A percentile compares a stretch with the other conserved stretches of the same genome.
phyloP scores from a whole-genome alignment of 352 stramenopile genomes.

The Phytophthora pinifolia region DNA sequence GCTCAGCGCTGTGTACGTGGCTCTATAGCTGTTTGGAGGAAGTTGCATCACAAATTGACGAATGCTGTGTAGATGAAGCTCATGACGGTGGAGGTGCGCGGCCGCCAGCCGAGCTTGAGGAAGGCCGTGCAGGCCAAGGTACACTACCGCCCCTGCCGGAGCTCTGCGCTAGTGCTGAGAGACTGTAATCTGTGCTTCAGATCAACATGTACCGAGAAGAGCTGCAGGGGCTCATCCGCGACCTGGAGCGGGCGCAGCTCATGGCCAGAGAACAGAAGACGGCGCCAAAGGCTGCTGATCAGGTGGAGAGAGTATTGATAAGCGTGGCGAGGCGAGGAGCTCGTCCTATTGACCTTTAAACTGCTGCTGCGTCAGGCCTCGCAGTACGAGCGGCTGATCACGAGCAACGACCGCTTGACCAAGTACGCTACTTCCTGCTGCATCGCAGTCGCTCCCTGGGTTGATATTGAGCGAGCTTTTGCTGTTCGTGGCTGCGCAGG shows the following conservation, averaged over 20 bases:
- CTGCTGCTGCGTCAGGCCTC: conserved; percentile 33
- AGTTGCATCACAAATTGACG: not conserved
- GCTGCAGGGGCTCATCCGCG: conserved; percentile 61
- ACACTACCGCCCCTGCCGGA: not conserved
- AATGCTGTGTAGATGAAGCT: conserved; percentile 60
- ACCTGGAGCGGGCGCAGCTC: conserved; percentile 70
- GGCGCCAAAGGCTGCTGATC: conserved; percentile 22
- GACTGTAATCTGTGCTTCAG: conserved; percentile 32
- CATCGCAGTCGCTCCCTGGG: not conserved
- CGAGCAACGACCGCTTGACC: conserved; percentile 65
- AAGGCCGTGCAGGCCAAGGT: conserved; percentile 81
- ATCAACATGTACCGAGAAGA: conserved; percentile 75
- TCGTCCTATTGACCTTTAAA: not conserved
- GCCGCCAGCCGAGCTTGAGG: conserved; percentile 51
- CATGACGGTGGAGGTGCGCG: conserved; percentile 76
- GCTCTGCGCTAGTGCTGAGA: not conserved
- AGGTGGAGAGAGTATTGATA: conserved; percentile 23
- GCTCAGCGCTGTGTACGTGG: conserved; percentile 65
- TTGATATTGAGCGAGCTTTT: not conserved
- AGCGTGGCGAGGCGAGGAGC: not conserved
- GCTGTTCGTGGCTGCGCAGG: conserved; percentile 23
- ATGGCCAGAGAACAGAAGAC: conserved; percentile 57
- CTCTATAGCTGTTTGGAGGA: not conserved
- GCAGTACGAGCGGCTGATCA: conserved; percentile 68
- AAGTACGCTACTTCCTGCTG: conserved; percentile 27